These are phyloP conservation scores for Phytophthora podocarpi DNA, from an alignment of 352 stramenopile genomes.

Conservation along the genomic window DNA sequence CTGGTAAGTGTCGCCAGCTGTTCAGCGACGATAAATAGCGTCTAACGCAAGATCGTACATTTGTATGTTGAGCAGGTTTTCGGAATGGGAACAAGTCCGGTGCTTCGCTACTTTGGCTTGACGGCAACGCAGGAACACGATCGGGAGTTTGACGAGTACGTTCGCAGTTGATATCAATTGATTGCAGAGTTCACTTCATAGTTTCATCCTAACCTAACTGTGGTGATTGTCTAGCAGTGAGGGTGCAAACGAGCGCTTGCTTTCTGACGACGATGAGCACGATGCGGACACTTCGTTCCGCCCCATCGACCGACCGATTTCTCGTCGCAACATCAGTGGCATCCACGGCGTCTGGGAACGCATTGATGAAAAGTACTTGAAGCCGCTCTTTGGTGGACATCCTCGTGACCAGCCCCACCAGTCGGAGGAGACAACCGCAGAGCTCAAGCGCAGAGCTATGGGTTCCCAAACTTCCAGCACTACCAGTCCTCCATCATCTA, in stretches of 20 bases:
- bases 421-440: slow-evolving; percentile 16
- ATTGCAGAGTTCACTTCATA: neutral
- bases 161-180: slow-evolving; percentile 3
- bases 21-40: neutral
- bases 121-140: slow-evolving; percentile 47
- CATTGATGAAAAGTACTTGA: slow-evolving; percentile 76
- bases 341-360: slow-evolving; percentile 70
- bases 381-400: slow-evolving; percentile 68
- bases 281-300: slow-evolving; percentile 55
- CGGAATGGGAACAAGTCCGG: slow-evolving; percentile 72
- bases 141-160: slow-evolving; percentile 56
- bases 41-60: slow-evolving; percentile 2
- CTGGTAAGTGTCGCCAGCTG: slow-evolving; percentile 40
- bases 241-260: slow-evolving; percentile 55
- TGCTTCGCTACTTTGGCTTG: slow-evolving; percentile 64
- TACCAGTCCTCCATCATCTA: neutral
- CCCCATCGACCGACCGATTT: slow-evolving; percentile 33
- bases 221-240: slow-evolving; percentile 26
- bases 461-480: slow-evolving; percentile 13
- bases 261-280: slow-evolving; percentile 60
- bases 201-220: neutral
- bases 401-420: slow-evolving; percentile 33
- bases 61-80: slow-evolving; percentile 50
- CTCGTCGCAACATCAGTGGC: slow-evolving; percentile 43
- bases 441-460: slow-evolving; percentile 29